Evolutionary conservation across 2,329 filamentous ascomycete species (phyloP), one percentile per base, ranked within the genome.

Genomic region (Truncatella angustata): DNA sequence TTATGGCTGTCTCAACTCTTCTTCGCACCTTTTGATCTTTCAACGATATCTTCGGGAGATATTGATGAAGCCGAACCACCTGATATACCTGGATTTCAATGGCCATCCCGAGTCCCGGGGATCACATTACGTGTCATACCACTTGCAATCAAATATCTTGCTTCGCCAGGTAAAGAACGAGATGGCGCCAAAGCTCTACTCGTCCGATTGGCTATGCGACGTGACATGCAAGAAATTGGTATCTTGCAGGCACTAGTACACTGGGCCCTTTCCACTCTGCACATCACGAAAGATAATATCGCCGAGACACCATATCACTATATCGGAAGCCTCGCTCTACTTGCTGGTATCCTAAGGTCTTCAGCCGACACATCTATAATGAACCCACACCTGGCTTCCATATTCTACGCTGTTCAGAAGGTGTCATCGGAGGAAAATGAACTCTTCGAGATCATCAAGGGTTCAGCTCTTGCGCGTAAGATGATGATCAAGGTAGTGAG

Each of bases 1-100:
- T 76, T 96, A 9, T 99, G 94, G 94, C 80, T 93, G 26, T 89
- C 88, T 1, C 88, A 94, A 69, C 74, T 94, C 14, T 76, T 93
- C 53, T 79, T 93, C 28, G 91, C 91, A 1, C 94, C 94, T 0
- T 99, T 99, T 70, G 92, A 97, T 62, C 75, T 99, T 49, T 81
- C 86, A 2, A 91, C 90, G 2, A 92, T 99, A 55, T 97, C 92
- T 1, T 82, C 81, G 2, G 70, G 74, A 1, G 76, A 78, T 26
- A 67, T 75, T 16, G 77, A 80, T 28, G 73, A 80, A 52, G 66
- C 73, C 3, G 69, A 71, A 16, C 62, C 72, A 4, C 70, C 73
- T 0, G 58, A 56, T 3, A 71, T 82, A 1, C 62, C 70, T 0
- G 78, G 76, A 1, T 71, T 90, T 16, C 62, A 67, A 7, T 79